A percentile compares a stretch with the other conserved stretches of the same genome.
These are phyloP conservation scores for Trametes cingulata DNA, from an alignment of 768 basidiomycete species.

Conservation along the genomic window DNA sequence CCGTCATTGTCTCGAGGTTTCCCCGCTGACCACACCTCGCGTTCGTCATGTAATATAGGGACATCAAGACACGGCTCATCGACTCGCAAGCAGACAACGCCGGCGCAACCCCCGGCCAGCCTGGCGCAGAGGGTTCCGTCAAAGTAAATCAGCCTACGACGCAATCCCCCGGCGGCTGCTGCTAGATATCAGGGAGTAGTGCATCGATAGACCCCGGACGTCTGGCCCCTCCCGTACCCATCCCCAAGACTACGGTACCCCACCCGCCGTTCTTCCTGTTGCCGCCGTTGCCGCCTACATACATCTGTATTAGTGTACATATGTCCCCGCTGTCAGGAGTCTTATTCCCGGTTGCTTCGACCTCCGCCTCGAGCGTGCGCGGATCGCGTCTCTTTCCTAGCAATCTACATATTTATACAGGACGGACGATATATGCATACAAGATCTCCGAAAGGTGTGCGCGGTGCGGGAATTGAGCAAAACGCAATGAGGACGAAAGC, in stretches of 20 bases:
- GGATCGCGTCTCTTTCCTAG: slow-evolving; percentile 8
- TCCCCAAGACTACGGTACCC: background rate
- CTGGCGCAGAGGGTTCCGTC: slow-evolving; percentile 57
- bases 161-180: slow-evolving; percentile 51
- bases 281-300: background rate
- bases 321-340: slow-evolving; percentile 9
- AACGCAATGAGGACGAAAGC: no score
- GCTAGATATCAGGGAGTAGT: slow-evolving; percentile 32
- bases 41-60: slow-evolving; percentile 59
- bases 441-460: background rate
- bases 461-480: background rate
- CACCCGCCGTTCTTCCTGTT: background rate
- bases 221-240: background rate
- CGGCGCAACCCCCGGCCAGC: slow-evolving; percentile 37
- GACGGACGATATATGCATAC: background rate
- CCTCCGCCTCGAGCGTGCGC: background rate
- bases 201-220: background rate
- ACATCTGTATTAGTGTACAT: slow-evolving; percentile 14
- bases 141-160: slow-evolving; percentile 61
- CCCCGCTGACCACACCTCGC: background rate
- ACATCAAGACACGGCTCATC: slow-evolving; percentile 96
- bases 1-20: slow-evolving; percentile 7
- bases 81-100: slow-evolving; percentile 81
- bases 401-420: slow-evolving; percentile 24
- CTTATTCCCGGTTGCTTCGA: slow-evolving; percentile 12